These are phyloP conservation scores for Puccinia polysora DNA, from an alignment of 1,284 basidiomycete genomes.

Conservation along the genomic window DNA sequence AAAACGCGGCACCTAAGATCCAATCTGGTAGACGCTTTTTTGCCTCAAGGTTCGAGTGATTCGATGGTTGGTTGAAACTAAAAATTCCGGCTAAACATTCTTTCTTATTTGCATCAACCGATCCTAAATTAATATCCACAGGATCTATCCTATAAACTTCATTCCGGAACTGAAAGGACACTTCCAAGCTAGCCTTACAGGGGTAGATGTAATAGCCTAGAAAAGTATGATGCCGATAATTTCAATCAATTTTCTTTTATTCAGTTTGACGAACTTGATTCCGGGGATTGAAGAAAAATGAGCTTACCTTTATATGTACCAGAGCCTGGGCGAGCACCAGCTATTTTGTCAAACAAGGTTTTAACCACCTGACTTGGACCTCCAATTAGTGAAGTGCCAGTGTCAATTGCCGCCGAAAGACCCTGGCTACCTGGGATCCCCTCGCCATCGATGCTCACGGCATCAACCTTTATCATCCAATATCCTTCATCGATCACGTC, in stretches of 20 bases:
- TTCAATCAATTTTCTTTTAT: slow-evolving; percentile 10
- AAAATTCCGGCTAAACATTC: slow-evolving; percentile 31
- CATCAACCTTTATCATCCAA: slow-evolving; percentile 52
- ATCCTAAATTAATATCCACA: slow-evolving; percentile 15
- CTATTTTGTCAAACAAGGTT: slow-evolving; percentile 49
- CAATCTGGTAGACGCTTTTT: slow-evolving; percentile 45
- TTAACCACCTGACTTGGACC: slow-evolving; percentile 48
- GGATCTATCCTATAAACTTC: slow-evolving; percentile 17
- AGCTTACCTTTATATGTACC: slow-evolving; percentile 11
- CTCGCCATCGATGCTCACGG: slow-evolving; percentile 49
- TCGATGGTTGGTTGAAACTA: slow-evolving; percentile 3
- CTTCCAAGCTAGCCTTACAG: slow-evolving; percentile 49
- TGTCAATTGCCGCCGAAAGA: slow-evolving; percentile 53
- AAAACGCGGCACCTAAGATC: slow-evolving; percentile 53
- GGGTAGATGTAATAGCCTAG: slow-evolving; percentile 46
- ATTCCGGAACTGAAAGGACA: background rate
- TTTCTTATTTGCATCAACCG: slow-evolving; percentile 5
- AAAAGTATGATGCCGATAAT: slow-evolving; percentile 44
- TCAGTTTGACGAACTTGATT: slow-evolving; percentile 45
- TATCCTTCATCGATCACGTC: slow-evolving; percentile 50
- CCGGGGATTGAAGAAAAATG: slow-evolving; percentile 49
- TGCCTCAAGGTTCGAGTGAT: background rate
- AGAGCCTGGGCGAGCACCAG: slow-evolving; percentile 46
- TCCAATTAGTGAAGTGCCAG: slow-evolving; percentile 55
- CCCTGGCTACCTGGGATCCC: slow-evolving; percentile 52